Evolutionary conservation across 345 rosid genomes (phyloP), one percentile per base, ranked within the genome.

Genomic region (Viola odorata): DNA sequence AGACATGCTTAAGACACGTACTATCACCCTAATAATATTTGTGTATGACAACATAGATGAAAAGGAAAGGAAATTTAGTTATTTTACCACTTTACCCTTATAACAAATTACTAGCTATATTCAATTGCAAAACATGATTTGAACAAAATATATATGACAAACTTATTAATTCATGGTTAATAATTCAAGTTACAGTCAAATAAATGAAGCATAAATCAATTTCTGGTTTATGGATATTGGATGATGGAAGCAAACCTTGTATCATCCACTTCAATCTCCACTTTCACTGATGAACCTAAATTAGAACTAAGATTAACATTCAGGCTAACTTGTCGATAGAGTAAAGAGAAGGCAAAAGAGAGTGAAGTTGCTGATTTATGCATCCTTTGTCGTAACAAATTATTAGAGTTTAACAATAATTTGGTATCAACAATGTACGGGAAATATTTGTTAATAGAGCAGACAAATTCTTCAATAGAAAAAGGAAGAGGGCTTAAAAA

Each of bases 351-450:
- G 12, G 96, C 97, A 0, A 82, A 76, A 69, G 95, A 90, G 50
- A 90, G 79, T 42, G 95, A 83, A 45, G 99, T 86, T 60, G 84
- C 77, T 16, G 81, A 79, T 76, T 69, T 94, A 60, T 80, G 85
- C 91, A 88, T 86, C 72, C 63, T 70, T 56, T 50, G 82, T 57
- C 53, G 78, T 51, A 90, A 75, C 53, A 71, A 37, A 60, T 72
- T 60, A 67, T 79, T 77, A 45, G 82, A 64, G 73, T 90, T 90
- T 72, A 94, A 65, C 68, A 90, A 82, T 69, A 94, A 63, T 83
- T 94, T 94, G 66, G 99, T 94, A 73, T 94, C 99, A 63, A 88
- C 69, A 36, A 94, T 80, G 72, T 69, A 78, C 4, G 89, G 91
- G 69, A 94, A 86, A 73, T 75, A 75, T 60, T 74, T 78, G 77